Evolutionary conservation across 2,329 filamentous ascomycete genomes (phyloP), one percentile per base, ranked within the genome.

Genomic region (Cyphellophora attinorum): DNA sequence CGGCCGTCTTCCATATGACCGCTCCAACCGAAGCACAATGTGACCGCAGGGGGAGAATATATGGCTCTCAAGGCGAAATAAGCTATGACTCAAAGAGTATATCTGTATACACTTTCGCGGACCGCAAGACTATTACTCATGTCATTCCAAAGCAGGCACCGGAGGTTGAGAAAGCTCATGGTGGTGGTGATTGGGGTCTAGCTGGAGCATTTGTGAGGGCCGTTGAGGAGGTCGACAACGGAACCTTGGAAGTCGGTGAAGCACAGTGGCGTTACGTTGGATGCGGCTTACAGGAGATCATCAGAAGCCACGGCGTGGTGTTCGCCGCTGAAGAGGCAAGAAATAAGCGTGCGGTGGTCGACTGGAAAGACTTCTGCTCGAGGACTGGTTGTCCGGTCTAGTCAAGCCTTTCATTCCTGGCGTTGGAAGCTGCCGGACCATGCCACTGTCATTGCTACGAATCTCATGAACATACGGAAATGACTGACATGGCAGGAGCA

Each of bases 261-360:
- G 88, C 88, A 2, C 89, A 96, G 67, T 67, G 68, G 38, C 66
- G 77, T 51, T 76, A 79, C 53, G 67, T 96, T 16, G 86, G 85
- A 0, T 93, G 85, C 58, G 82, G 80, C 10, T 61, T 94, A 5
- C 85, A 94, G 37, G 91, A 96, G 52, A 76, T 81, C 2, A 70
- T 96, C n/a, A 70, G 81, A 31, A 93, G 85, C 51, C 91, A 96
- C 61, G 88, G 83, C 2, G 74, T 91, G 60, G 89, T 95, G 0
- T 98, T 95, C 64, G 88, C 85, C 15, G 91, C 89, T 0, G 91
- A 96, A 60, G 82, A 93, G 50, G 85, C 89, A 4, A 73, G 89
- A 50, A 67, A 64, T 32, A 68, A 70, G 33, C 75, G 72, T 51
- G 77, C 71, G 53, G 78, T 91, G 5, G 61, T 96, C 3, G 70